Evolutionary conservation across 805 yeast genomes (phyloP), one percentile per base, ranked within the genome.

Genomic region (Saccharomyces eubayanus): DNA sequence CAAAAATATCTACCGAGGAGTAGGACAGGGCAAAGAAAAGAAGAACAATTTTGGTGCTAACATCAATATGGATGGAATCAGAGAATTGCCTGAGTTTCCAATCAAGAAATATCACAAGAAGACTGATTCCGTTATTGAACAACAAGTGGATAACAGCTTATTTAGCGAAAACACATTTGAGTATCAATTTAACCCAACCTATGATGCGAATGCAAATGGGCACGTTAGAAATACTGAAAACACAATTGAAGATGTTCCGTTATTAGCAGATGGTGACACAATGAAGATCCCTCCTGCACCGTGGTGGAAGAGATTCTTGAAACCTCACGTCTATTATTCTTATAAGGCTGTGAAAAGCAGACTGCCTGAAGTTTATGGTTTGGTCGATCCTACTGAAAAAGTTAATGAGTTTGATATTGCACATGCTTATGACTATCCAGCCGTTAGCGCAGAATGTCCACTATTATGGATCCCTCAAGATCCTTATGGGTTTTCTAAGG

Each of bases 381-480:
- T 77, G 54, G 71, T 73, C 10, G 74, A 72, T 40, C 79, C 79
- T 21, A 74, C 77, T n/a, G 76, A 72, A 28, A 55, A 56, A 4
- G 62, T 61, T 28, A 69, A 73, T 2, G 74, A 70, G 4, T 76
- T 69, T 14, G 73, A 66, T 21, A 52, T 57, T 24, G 75, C 78
- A 50, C 82, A 79, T 57, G 94, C 96, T 0, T 92, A 85, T 70
- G 81, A 82, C 63, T 79, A 78, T 64, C 97, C 97, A 2, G 87
- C 85, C 6, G 83, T 85, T 16, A 73, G 81, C 28, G 85, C 85
- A 0, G 68, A 75, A 47, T 79, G 87, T 60, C 96, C 96, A 1
- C 74, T 76, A n/a, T 72, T 92, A 21, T 92, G 99, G 99, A 81
- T 92, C 63, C 95, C 97, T n/a, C 74, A 75, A 54, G 99, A 92